These are phyloP conservation scores for Lycium ferocissimum DNA, from an alignment of 257 asterid species.

Conservation along the genomic window DNA sequence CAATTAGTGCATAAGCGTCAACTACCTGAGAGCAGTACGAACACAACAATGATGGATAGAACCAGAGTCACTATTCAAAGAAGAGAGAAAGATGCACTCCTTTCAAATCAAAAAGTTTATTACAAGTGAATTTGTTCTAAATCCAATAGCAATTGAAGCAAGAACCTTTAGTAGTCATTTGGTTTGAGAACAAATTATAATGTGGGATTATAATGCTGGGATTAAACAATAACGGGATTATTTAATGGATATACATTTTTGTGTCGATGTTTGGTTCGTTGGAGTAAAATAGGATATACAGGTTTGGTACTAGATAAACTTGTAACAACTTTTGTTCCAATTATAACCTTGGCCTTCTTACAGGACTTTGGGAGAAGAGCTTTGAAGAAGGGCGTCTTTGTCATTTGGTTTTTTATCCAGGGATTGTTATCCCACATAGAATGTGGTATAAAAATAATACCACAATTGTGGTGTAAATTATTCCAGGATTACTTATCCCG, in stretches of 20 bases:
- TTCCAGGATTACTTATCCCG: background rate
- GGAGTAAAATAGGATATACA: background rate
- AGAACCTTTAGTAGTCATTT: background rate
- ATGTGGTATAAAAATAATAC: background rate
- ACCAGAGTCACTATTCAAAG: constrained; percentile 11
- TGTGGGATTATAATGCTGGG: background rate
- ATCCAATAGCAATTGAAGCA: constrained; percentile 21
- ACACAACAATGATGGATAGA: constrained; percentile 14
- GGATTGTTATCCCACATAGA: constrained; percentile 8
- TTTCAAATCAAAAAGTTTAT: constrained; percentile 1
- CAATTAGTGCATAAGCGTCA: constrained; percentile 96
- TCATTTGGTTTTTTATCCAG: constrained; percentile 12
- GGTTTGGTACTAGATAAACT: constrained; percentile 5
- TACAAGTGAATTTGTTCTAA: background rate
- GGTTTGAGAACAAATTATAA: background rate
- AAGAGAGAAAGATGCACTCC: constrained; percentile 15
- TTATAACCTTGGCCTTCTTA: background rate
- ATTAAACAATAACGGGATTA: background rate
- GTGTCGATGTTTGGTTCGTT: background rate
- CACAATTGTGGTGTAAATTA: background rate
- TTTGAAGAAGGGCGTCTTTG: background rate
- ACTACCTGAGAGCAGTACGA: constrained; percentile 65
- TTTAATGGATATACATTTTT: background rate
- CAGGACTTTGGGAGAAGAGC: constrained; percentile 4
- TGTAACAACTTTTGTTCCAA: background rate